A percentile compares a stretch with the other conserved stretches of the same genome.
These are phyloP conservation scores for Exophiala sideris DNA, from an alignment of 2,329 filamentous ascomycete species.

Conservation along the genomic window DNA sequence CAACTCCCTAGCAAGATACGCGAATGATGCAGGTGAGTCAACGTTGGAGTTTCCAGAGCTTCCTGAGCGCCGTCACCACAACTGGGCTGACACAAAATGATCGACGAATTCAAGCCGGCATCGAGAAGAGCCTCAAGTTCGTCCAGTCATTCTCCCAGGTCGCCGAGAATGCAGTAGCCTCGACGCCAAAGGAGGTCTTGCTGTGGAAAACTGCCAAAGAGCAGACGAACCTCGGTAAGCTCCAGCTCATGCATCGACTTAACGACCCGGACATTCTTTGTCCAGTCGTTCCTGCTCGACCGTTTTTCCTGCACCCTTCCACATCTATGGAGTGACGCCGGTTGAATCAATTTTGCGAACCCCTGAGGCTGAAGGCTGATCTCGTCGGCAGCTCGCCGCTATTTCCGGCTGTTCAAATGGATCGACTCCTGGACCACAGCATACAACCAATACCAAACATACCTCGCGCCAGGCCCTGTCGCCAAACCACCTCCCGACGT, in stretches of 20 bases:
- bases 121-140: constrained; percentile 41
- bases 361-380: constrained; percentile 1
- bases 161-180: constrained; percentile 23
- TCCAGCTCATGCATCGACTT: neutral
- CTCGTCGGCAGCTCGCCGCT: constrained; percentile 50
- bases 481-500: constrained; percentile 8
- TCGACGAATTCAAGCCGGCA: constrained; percentile 3
- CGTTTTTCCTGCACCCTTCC: no score
- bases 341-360: neutral
- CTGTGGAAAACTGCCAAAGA: constrained; percentile 37
- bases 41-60: neutral
- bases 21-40: constrained; percentile 18
- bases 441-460: constrained; percentile 37
- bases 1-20: constrained; percentile 16
- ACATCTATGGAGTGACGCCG: neutral
- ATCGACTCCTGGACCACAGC: constrained; percentile 57
- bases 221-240: constrained; percentile 14
- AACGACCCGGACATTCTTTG: no score
- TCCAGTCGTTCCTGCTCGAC: no score
- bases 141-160: constrained; percentile 38
- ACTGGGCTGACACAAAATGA: no score
- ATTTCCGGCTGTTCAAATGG: constrained; percentile 67
- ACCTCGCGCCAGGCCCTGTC: constrained; percentile 18
- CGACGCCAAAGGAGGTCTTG: constrained; percentile 31
- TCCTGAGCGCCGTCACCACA: neutral